A percentile compares a stretch with the other conserved stretches of the same genome.
phyloP scores from a whole-genome alignment of 2,329 filamentous ascomycete genomes.

The Alternaria sp. region DNA sequence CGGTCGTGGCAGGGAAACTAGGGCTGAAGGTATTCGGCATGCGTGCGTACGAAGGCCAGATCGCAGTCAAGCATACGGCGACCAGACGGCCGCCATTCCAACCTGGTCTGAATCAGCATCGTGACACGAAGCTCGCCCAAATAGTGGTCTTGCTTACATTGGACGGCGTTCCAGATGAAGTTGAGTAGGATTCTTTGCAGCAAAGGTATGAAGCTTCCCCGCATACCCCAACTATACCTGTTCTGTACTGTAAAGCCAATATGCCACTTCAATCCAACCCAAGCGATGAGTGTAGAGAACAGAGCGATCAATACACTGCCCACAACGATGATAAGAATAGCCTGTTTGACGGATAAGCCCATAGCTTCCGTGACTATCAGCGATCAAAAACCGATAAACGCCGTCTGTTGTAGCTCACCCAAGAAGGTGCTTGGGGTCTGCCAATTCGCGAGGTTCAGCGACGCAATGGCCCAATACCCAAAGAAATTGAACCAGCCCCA shows the following conservation, averaged over 20 bases:
- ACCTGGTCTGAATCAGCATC: slow-evolving; percentile 23
- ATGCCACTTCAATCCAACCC: slow-evolving; percentile 61
- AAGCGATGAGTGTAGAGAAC: slow-evolving; percentile 58
- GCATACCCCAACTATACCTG: slow-evolving; percentile 60
- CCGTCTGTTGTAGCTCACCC: slow-evolving; percentile 31
- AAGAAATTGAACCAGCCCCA: slow-evolving; percentile 57
- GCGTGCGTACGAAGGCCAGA: slow-evolving; percentile 50
- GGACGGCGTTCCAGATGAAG: slow-evolving; percentile 61
- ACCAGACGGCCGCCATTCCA: slow-evolving; percentile 49
- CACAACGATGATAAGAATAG: slow-evolving; percentile 60
- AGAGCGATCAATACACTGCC: slow-evolving; percentile 54
- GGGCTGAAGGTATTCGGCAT: slow-evolving; percentile 47
- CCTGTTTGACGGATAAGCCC: slow-evolving; percentile 59
- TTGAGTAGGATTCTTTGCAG: slow-evolving; percentile 59
- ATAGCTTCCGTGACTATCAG: slow-evolving; percentile 44
- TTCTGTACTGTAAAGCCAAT: slow-evolving; percentile 62
- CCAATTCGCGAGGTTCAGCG: slow-evolving; percentile 57
- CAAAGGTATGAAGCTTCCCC: slow-evolving; percentile 60
- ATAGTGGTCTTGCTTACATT: slow-evolving; percentile 50
- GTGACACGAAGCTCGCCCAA: background rate
- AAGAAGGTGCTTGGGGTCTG: slow-evolving; percentile 60
- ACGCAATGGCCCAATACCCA: slow-evolving; percentile 54
- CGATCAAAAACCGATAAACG: background rate
- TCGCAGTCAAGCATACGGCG: slow-evolving; percentile 49
- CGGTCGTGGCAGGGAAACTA: slow-evolving; percentile 47